These are phyloP conservation scores for Paraphaeosphaeria sporulosa DNA, from an alignment of 2,329 filamentous ascomycete genomes.

Conservation along the genomic window DNA sequence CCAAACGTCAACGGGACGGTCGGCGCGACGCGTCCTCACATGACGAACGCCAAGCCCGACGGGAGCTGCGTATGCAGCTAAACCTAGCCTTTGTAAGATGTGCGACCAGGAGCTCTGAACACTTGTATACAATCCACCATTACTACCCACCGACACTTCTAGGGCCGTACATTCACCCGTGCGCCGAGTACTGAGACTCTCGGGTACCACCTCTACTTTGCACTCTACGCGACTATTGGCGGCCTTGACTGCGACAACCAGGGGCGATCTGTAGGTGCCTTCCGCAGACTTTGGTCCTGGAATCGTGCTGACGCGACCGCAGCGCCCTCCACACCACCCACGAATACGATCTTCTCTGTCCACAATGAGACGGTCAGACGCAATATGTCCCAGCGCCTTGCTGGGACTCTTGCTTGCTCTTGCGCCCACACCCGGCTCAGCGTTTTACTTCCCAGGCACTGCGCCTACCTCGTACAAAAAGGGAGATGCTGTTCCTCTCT, in stretches of 20 bases:
- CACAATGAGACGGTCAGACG: slow-evolving; percentile 41
- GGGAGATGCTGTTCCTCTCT: slow-evolving; percentile 81
- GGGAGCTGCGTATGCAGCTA: slow-evolving; percentile 8
- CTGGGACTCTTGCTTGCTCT: slow-evolving; percentile 41
- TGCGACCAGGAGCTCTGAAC: slow-evolving; percentile 13
- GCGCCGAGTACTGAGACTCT: not conserved
- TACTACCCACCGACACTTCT: not conserved
- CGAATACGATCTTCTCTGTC: slow-evolving; percentile 5
- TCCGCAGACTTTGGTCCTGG: not conserved
- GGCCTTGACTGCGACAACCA: not conserved
- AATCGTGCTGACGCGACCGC: not conserved
- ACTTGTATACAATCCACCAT: slow-evolving; percentile 9
- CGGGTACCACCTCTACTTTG: not conserved
- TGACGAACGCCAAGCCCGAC: slow-evolving; percentile 10
- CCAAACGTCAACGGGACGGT: not conserved
- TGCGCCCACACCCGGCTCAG: slow-evolving; percentile 54
- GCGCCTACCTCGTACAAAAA: slow-evolving; percentile 89
- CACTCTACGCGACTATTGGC: not conserved
- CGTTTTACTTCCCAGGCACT: slow-evolving; percentile 96
- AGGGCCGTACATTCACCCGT: not conserved
- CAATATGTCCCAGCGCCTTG: slow-evolving; percentile 34
- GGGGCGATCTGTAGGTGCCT: slow-evolving; percentile 9
- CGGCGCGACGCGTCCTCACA: slow-evolving; percentile 11
- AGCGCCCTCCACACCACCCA: slow-evolving; percentile 12
- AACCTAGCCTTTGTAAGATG: not conserved